Evolutionary conservation across 352 stramenopile species (phyloP), one percentile per base, ranked within the genome.

Genomic region (Phytophthora ramorum): DNA sequence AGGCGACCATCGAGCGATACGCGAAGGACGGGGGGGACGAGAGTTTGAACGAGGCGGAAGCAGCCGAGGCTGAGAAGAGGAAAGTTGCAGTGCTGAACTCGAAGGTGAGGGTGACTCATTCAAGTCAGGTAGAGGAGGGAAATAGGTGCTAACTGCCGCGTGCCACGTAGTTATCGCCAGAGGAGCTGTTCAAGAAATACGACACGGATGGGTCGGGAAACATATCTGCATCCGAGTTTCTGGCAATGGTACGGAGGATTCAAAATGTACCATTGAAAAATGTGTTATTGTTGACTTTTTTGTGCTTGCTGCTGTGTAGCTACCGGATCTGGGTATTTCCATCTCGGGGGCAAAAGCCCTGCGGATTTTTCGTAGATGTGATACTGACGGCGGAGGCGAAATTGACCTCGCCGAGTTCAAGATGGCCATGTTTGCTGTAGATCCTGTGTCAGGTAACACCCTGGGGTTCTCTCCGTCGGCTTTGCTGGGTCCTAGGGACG

Each of bases 331-430:
- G 7, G 89, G 87, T 7, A 91, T 98, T 47, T 87, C 79, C 14
- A 92, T 98, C 44, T 90, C 83, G 19, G 75, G 93, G 26, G 87
- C 93, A 24, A 98, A 98, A 65, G 84, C 89, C 1, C 78, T 96
- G 61, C 79, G 90, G 24, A 97, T 98, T 65, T 98, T 98, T 60
- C 79, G 86, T 19, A 88, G 88, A 63, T 97, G 93, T 63, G 95
- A 98, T 71, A 90, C 79, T 7, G 93, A 98, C 48, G 79, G 87
- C 22, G 89, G 79, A 37, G 93, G 92, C 0, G 91, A 96, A 69
- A 98, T 98, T 59, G 91, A 97, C 60, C 57, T 98, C 56, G 89
- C 96, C 1, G 93, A 98, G 72, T 98, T 98, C 73, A 94, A 97
- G 53, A 93, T 93, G 73, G 93, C 95, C 7, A 85, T 98, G 68